Base-by-base conservation (phyloP, 495 filamentous ascomycete genomes). In the Gamarada debralockiae region DNA sequence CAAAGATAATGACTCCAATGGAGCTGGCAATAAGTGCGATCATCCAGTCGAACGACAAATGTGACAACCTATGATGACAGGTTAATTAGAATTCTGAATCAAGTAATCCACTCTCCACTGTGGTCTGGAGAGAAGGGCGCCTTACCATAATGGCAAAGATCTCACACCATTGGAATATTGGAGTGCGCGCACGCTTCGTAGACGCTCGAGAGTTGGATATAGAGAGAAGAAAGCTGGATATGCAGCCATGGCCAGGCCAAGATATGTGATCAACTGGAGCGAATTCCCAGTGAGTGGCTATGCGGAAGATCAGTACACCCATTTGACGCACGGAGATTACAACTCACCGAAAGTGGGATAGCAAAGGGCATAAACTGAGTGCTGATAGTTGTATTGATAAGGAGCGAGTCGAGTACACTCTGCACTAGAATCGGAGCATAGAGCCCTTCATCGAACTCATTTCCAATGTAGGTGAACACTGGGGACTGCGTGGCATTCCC, bases 111-210 rank as follows among this genome's bases (percentile, higher is more conserved):
- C n/a, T n/a, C n/a, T n/a, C n/a, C n/a, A n/a, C n/a, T n/a, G n/a
- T n/a, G n/a, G n/a, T n/a, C n/a, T n/a, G n/a, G n/a, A n/a, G n/a
- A n/a, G n/a, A n/a, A n/a, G n/a, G n/a, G n/a, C n/a, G n/a, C n/a
- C 41, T 24, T 17, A 59, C 77, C 81, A 93, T 7, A 93, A 70
- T 2, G 86, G 85, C 2, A 89, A 59, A 0, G 78, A 77, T 29
- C 84, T 73, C 7, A 89, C 87, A 45, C 87, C 89, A 62, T 92
- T 95, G 42, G 86, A 90, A 68, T 92, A 96, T 60, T 96, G 85
- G 36, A 96, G 70, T 12, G 86, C 85, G 25, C 91, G 76, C 24
- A 96, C 85, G 46, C 89, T 84, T 7, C 83, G 69, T 9, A 89
- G 71, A 9, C 90, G 76, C 65, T 96, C 90, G 4, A 86, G 64